phyloP scores from a whole-genome alignment of 179 eudicot species.

The Vitellaria paradoxa region DNA sequence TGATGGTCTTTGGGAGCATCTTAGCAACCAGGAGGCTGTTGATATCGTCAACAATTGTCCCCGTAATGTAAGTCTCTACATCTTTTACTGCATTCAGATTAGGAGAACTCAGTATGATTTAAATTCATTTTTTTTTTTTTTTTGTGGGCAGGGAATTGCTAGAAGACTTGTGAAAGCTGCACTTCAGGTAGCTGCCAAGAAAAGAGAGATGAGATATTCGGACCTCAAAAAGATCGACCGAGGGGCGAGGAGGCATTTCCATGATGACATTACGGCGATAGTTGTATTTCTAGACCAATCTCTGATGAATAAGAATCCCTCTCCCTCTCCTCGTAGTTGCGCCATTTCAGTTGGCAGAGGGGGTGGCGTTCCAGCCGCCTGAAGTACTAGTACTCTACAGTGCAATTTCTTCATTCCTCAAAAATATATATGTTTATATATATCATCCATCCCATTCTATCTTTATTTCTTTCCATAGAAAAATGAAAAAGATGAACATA shows the following conservation, averaged over 20 bases:
- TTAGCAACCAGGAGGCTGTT: constrained; percentile 62
- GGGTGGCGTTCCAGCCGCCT: not conserved
- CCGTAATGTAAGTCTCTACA: constrained; percentile 35
- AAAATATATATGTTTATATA: too few relatives aligned
- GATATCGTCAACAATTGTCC: constrained; percentile 53
- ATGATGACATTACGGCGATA: constrained; percentile 62
- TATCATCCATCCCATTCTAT: too few relatives aligned
- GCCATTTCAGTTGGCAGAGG: constrained; percentile 17
- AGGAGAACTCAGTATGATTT: not conserved
- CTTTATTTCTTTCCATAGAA: too few relatives aligned
- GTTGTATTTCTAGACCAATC: constrained; percentile 50
- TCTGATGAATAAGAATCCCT: constrained; percentile 4
- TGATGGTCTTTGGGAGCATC: constrained; percentile 76
- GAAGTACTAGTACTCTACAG: too few relatives aligned
- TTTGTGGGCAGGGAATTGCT: constrained; percentile 53
- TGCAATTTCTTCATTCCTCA: too few relatives aligned
- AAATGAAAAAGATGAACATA: too few relatives aligned
- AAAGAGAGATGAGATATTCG: constrained; percentile 50
- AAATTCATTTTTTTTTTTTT: too few relatives aligned
- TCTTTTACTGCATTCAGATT: not conserved
- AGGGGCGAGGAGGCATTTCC: constrained; percentile 60
- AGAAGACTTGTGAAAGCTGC: constrained; percentile 51
- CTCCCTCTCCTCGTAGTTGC: not conserved
- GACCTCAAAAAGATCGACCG: constrained; percentile 53
- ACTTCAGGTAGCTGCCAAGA: constrained; percentile 49